Evolutionary conservation across 2,329 filamentous ascomycete genomes (phyloP).

Genomic region (Zalaria sp.): DNA sequence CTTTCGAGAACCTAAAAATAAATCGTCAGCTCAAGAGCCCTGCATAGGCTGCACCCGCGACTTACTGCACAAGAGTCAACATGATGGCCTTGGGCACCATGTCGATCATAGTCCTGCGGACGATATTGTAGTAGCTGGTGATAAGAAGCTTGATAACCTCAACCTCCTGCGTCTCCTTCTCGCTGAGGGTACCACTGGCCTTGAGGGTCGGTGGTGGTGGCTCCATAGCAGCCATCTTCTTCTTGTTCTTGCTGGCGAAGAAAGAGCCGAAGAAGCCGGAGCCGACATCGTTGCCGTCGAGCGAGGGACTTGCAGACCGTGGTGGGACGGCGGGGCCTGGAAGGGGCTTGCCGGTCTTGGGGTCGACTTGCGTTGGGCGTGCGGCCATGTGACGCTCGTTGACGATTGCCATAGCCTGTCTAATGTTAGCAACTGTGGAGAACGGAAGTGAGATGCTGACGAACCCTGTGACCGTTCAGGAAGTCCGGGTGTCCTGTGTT

Average conservation of each 20-base stretch:
- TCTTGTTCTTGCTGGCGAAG: constrained; percentile 99
- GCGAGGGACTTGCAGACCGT: constrained; percentile 61
- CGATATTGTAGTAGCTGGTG: constrained; percentile 94
- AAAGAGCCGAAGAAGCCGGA: constrained; percentile 92
- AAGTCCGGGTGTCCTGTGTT: constrained; percentile 98
- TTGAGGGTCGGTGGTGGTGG: constrained; percentile 84
- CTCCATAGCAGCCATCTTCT: constrained; percentile 99
- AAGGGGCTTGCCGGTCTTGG: constrained; percentile 94
- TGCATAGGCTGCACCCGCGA: constrained; percentile 21
- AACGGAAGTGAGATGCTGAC: constrained; percentile 13
- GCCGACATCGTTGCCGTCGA: constrained; percentile 34
- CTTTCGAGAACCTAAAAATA: constrained; percentile 65
- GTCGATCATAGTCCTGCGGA: constrained; percentile 96
- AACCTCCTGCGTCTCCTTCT: constrained; percentile 89
- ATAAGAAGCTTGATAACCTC: constrained; percentile 98
- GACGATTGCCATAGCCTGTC: constrained; percentile 85
- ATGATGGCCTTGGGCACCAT: constrained; percentile 99
- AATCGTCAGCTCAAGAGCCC: constrained; percentile 1
- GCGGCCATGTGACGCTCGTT: constrained; percentile 73
- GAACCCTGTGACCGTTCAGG: constrained; percentile 78
- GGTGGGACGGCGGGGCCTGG: constrained; percentile 49
- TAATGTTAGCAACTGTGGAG: neutral
- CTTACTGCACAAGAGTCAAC: constrained; percentile 89
- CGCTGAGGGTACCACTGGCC: constrained; percentile 82
- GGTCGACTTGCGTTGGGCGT: constrained; percentile 90